Base-by-base conservation (phyloP, 2,329 filamentous ascomycete genomes). In the Diplocarpon rosae region DNA sequence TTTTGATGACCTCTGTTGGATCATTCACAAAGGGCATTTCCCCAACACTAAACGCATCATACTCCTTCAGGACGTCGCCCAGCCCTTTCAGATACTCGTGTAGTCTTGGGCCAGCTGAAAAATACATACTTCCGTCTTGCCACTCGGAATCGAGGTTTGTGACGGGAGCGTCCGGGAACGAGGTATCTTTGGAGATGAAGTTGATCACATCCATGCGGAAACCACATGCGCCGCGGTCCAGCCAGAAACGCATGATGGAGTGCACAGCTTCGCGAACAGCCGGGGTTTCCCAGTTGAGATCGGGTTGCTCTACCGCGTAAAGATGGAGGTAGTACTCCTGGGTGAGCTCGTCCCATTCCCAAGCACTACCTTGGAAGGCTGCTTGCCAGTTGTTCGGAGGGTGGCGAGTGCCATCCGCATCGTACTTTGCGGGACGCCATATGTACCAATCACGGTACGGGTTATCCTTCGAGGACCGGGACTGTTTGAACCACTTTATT, bases 281-380 rank as follows among this genome's bases (percentile, higher is more conserved):
- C 0, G 70, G 68, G 39, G 81, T 80, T 44, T 85, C 80, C 83
- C 83, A 88, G 58, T 88, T 88, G 14, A 89, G 67, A 52, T 89
- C 84, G 0, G 84, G 84, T 58, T 88, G 84, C 38, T 81, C 75
- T 0, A 73, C 68, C 1, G 76, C 74, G 58, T 84, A 89, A 1
- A 88, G 67, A 51, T 73, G 71, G 1, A 76, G 62, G 46, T 75
- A 76, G 48, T 75, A 76, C 48, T 76, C 69, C 31, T 69, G 61
- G 0, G 71, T 69, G 1, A 56, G 48, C 42, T 72, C 69, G 41
- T 76, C 72, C 59, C 66, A 75, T 12, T 68, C 67, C 73, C 73
- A 76, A 0, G 70, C 71, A n/a, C 69, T 54, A 53, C 69, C 69
- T 24, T 62, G 63, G 46, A 69, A 69, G 6, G 62, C 57, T 0